A percentile compares a stretch with the other conserved stretches of the same genome.
Conservation (phyloP, 805 yeast species). For the Ogataea methylovora region DNA sequence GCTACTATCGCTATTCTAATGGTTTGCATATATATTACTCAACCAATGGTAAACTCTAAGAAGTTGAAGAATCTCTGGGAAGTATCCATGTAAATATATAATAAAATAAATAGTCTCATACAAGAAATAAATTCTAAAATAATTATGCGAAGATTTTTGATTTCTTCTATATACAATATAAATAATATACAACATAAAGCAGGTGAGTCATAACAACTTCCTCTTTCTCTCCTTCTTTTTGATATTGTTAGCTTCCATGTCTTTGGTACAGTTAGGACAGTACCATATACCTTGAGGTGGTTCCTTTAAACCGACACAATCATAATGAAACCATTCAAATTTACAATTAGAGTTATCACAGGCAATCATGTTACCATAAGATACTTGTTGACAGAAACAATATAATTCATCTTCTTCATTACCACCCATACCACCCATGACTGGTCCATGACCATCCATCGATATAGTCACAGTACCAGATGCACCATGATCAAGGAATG, state of each 20-base stretch:
- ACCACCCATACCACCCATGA: slow-evolving; percentile 9
- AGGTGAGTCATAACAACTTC: slow-evolving; percentile 4
- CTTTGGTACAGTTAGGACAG: slow-evolving; percentile 75
- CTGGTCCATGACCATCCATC: neutral
- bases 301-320: slow-evolving; percentile 83
- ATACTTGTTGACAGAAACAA: slow-evolving; percentile 90
- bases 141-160: neutral
- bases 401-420: slow-evolving; percentile 66
- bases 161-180: neutral
- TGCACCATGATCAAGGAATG: slow-evolving; percentile 17
- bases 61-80: slow-evolving; percentile 48
- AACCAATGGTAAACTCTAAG: slow-evolving; percentile 50
- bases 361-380: slow-evolving; percentile 66
- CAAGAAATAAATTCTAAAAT: neutral
- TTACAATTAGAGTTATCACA: slow-evolving; percentile 56
- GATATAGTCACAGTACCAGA: slow-evolving; percentile 20
- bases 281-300: slow-evolving; percentile 97
- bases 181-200: too few relatives aligned
- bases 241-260: slow-evolving; percentile 15
- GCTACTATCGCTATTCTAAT: slow-evolving; percentile 50
- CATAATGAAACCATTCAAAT: slow-evolving; percentile 59
- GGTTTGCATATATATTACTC: slow-evolving; percentile 36
- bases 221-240: slow-evolving; percentile 20
- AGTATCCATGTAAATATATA: slow-evolving; percentile 2
- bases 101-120: neutral